Conservation (phyloP, 768 basidiomycete genomes). For the Gyrodon lividus region DNA sequence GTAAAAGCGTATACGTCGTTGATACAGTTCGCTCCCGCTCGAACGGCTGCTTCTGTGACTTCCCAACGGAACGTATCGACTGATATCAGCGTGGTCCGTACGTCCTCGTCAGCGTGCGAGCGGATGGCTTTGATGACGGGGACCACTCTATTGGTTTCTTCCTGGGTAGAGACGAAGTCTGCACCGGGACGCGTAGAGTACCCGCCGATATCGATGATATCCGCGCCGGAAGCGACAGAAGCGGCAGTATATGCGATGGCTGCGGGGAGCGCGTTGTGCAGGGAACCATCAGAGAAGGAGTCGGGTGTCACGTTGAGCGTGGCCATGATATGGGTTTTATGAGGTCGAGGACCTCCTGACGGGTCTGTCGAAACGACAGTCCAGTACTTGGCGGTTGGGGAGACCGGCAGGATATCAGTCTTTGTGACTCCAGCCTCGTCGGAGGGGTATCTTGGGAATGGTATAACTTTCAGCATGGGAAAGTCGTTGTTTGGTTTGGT, state of each 20-base stretch:
- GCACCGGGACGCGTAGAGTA: constrained; percentile 90
- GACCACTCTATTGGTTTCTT: constrained; percentile 72
- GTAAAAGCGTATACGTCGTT: constrained; percentile 89
- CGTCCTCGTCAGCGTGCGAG: constrained; percentile 14
- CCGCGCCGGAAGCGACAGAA: constrained; percentile 57
- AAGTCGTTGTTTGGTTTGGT: constrained; percentile 31
- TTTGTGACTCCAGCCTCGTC: constrained; percentile 7
- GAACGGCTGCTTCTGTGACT: constrained; percentile 48
- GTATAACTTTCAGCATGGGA: constrained; percentile 71
- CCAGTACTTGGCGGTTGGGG: constrained; percentile 25
- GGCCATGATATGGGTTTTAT: constrained; percentile 77
- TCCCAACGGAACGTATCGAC: constrained; percentile 30
- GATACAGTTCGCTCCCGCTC: constrained; percentile 87
- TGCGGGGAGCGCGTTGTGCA: constrained; percentile 47
- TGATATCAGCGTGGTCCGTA: constrained; percentile 21
- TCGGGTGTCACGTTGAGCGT: constrained; percentile 94
- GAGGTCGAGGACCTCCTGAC: constrained; percentile 13
- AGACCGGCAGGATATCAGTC: constrained; percentile 12
- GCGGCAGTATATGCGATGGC: constrained; percentile 53
- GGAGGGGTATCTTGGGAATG: constrained; percentile 61
- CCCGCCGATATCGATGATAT: constrained; percentile 91
- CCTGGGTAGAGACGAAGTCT: constrained; percentile 56
- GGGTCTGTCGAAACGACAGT: constrained; percentile 19
- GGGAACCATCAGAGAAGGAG: constrained; percentile 89
- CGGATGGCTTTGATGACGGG: constrained; percentile 68